Percentiles rank a stretch among this genome's conserved stretches.
These are phyloP conservation scores for Flaveria brownii DNA, from an alignment of 129 eudicot genomes.

Conservation along the genomic window DNA sequence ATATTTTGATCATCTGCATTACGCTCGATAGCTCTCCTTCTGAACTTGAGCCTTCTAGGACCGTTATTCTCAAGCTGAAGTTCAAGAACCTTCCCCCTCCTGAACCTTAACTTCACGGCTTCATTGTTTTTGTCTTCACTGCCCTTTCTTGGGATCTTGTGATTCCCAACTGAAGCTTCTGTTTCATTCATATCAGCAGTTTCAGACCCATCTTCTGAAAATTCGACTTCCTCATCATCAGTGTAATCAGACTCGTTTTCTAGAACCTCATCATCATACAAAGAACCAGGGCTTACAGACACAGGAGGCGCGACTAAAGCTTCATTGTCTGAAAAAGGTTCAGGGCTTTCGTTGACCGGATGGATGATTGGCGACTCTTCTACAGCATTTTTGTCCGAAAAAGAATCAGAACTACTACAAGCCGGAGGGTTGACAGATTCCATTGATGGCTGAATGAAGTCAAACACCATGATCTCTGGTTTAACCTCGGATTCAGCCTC, in stretches of 20 bases:
- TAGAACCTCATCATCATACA: constrained; percentile 33
- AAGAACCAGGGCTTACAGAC: constrained; percentile 34
- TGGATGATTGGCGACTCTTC: constrained; percentile 4
- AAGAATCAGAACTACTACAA: constrained; percentile 1
- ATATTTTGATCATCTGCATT: constrained; percentile 37
- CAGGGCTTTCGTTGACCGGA: constrained; percentile 13
- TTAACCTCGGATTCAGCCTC: constrained; percentile 36
- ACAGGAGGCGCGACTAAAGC: constrained; percentile 21
- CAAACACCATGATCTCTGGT: constrained; percentile 12
- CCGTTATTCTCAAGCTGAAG: constrained; percentile 47
- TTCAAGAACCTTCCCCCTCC: constrained; percentile 71
- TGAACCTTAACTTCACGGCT: constrained; percentile 53
- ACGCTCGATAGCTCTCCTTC: constrained; percentile 40
- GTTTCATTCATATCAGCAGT: constrained; percentile 9
- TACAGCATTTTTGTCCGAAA: constrained; percentile 12
- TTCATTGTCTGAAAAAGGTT: constrained; percentile 11
- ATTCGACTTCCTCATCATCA: constrained; percentile 30
- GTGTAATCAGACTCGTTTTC: constrained; percentile 37
- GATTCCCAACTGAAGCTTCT: constrained; percentile 31
- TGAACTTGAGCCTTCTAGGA: constrained; percentile 74
- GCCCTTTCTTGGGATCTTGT: constrained; percentile 40
- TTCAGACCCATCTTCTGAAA: constrained; percentile 33
- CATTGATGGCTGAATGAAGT: constrained; percentile 9
- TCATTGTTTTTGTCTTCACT: constrained; percentile 42
- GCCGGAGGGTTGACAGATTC: constrained; percentile 21